These are phyloP conservation scores for Cryptococcus floricola DNA, from an alignment of 1,284 basidiomycete genomes.

Conservation along the genomic window DNA sequence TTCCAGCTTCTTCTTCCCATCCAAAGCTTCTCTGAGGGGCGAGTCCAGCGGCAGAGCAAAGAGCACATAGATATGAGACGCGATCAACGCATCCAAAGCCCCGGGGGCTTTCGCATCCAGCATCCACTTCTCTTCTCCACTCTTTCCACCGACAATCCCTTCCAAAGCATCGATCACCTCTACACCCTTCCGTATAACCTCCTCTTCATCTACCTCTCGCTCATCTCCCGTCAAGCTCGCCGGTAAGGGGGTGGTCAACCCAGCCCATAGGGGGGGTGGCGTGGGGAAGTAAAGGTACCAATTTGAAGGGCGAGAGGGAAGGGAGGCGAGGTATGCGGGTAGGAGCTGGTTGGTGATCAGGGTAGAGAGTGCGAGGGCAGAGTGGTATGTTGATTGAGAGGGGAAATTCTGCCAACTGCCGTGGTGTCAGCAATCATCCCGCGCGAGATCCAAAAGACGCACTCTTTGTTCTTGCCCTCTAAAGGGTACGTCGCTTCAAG, in stretches of 20 bases:
- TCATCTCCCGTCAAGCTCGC: constrained; percentile 39
- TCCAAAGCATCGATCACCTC: constrained; percentile 30
- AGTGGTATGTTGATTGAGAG: constrained; percentile 34
- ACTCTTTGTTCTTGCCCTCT: constrained; percentile 28
- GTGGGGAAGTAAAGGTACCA: constrained; percentile 23
- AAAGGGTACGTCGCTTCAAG: constrained; percentile 33
- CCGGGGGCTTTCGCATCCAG: constrained; percentile 38
- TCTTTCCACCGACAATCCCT: constrained; percentile 6
- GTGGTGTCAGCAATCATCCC: neutral
- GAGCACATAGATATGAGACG: constrained; percentile 40
- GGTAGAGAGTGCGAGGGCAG: constrained; percentile 36
- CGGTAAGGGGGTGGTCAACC: constrained; percentile 40
- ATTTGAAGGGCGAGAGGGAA: constrained; percentile 1
- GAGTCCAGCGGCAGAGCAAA: constrained; percentile 24
- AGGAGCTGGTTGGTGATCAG: constrained; percentile 29
- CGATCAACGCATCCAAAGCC: constrained; percentile 45
- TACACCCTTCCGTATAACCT: constrained; percentile 20
- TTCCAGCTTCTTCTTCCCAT: constrained; percentile 17
- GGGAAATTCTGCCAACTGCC: constrained; percentile 35
- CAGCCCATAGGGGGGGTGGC: constrained; percentile 35
- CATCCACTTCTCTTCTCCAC: constrained; percentile 23
- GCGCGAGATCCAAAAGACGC: constrained; percentile 3
- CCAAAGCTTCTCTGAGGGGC: constrained; percentile 18
- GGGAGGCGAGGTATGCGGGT: constrained; percentile 30
- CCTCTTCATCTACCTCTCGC: constrained; percentile 21